Conservation (phyloP, 2,329 filamentous ascomycete genomes). For the Fusarium vanettenii region DNA sequence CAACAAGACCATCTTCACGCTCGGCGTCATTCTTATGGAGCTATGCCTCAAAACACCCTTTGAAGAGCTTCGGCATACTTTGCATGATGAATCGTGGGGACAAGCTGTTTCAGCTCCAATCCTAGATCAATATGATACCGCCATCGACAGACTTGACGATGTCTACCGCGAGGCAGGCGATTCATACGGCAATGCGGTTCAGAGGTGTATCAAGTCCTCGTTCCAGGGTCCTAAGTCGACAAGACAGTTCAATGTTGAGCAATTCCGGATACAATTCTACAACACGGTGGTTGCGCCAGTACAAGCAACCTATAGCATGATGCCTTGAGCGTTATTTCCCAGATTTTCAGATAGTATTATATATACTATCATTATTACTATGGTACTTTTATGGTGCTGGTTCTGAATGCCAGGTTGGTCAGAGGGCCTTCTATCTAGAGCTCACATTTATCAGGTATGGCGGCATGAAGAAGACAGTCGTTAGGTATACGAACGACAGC, state of each 20-base stretch:
- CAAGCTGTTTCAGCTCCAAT: background rate
- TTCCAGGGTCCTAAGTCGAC: background rate
- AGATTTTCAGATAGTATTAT: background rate
- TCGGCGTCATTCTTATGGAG: background rate
- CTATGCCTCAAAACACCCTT: background rate
- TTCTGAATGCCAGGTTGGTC: too few relatives aligned
- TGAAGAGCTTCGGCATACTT: background rate
- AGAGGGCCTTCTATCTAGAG: too few relatives aligned
- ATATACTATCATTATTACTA: background rate
- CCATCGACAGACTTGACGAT: background rate
- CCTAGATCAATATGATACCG: background rate
- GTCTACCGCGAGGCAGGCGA: background rate
- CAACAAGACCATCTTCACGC: background rate
- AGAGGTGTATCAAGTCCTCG: background rate
- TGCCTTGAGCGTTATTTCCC: background rate
- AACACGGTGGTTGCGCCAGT: background rate
- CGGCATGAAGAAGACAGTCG: too few relatives aligned
- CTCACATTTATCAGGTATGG: too few relatives aligned
- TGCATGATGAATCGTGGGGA: background rate
- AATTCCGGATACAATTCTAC: background rate
- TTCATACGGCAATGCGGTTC: background rate
- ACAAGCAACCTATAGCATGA: background rate
- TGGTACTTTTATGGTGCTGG: too few relatives aligned
- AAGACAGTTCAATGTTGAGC: background rate
- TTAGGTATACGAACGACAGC: too few relatives aligned